phyloP scores from a whole-genome alignment of 371 early-diverging fungal species.

The Haplosporangium sp. region DNA sequence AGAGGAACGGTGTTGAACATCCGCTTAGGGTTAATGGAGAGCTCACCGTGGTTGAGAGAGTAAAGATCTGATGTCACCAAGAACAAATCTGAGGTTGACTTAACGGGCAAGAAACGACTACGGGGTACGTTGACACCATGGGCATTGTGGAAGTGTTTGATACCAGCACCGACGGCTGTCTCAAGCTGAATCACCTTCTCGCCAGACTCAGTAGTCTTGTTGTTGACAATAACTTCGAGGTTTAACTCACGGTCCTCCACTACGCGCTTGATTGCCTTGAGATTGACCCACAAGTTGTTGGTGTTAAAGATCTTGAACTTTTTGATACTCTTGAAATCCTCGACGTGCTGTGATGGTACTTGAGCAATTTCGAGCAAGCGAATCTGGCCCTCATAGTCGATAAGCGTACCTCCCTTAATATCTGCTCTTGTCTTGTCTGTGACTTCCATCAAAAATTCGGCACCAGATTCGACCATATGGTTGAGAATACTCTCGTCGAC shows the following conservation, averaged over 20 bases:
- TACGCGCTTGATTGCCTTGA: slow-evolving; percentile 96
- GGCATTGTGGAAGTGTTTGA: slow-evolving; percentile 97
- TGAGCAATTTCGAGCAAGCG: slow-evolving; percentile 99
- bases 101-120: slow-evolving; percentile 98
- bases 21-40: slow-evolving; percentile 93
- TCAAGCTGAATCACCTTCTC: slow-evolving; percentile 99
- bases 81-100: slow-evolving; percentile 98
- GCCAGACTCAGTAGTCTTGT: slow-evolving; percentile 88
- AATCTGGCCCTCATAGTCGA: slow-evolving; percentile 96
- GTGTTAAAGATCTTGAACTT: slow-evolving; percentile 99
- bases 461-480: slow-evolving; percentile 88
- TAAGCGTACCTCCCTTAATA: slow-evolving; percentile 99
- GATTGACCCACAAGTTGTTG: slow-evolving; percentile 98
- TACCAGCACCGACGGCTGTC: slow-evolving; percentile 99
- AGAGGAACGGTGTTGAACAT: slow-evolving; percentile 95
- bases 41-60: slow-evolving; percentile 91
- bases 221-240: slow-evolving; percentile 98
- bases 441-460: slow-evolving; percentile 99
- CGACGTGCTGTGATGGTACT: slow-evolving; percentile 97
- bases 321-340: slow-evolving; percentile 99
- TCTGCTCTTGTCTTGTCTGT: slow-evolving; percentile 99
- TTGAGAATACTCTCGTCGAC: slow-evolving; percentile 96
- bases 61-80: slow-evolving; percentile 97
- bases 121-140: slow-evolving; percentile 99
- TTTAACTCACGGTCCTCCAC: slow-evolving; percentile 86